These are phyloP conservation scores for Mycena vulgaris DNA, from an alignment of 768 basidiomycete genomes.

Conservation along the genomic window DNA sequence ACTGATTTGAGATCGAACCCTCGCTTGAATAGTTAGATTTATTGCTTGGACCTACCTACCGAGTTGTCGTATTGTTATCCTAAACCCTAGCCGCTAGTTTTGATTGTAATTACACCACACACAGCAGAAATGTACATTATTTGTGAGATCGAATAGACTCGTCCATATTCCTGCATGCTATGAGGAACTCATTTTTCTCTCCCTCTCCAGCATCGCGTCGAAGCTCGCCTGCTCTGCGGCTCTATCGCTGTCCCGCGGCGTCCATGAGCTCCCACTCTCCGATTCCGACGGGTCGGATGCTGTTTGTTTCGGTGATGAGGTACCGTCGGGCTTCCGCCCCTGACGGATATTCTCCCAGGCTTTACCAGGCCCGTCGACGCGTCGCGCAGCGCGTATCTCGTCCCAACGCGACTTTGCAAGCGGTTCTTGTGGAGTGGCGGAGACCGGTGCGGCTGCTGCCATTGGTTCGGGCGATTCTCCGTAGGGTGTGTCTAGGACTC, in stretches of 20 bases:
- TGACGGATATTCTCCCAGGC: slow-evolving; percentile 38
- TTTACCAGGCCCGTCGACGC: slow-evolving; percentile 16
- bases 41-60: not conserved
- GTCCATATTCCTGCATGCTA: not conserved
- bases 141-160: not conserved
- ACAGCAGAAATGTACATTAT: slow-evolving; percentile 24
- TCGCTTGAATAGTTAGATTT: not conserved
- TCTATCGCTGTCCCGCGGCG: slow-evolving; percentile 25
- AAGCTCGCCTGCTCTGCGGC: slow-evolving; percentile 33
- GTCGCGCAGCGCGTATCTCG: slow-evolving; percentile 35
- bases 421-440: not conserved
- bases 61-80: slow-evolving; percentile 32
- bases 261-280: slow-evolving; percentile 2
- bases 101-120: slow-evolving; percentile 18
- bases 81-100: slow-evolving; percentile 22
- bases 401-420: slow-evolving; percentile 34
- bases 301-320: slow-evolving; percentile 1
- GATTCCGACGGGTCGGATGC: not conserved
- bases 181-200: slow-evolving; percentile 26
- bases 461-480: not conserved
- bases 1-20: not conserved
- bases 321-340: slow-evolving; percentile 31
- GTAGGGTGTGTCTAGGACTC: slow-evolving; percentile 25
- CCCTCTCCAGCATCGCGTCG: slow-evolving; percentile 35
- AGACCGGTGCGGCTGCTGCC: not conserved